Conservation (phyloP, 78 protist species). For the Emiliania huxleyi region DNA sequence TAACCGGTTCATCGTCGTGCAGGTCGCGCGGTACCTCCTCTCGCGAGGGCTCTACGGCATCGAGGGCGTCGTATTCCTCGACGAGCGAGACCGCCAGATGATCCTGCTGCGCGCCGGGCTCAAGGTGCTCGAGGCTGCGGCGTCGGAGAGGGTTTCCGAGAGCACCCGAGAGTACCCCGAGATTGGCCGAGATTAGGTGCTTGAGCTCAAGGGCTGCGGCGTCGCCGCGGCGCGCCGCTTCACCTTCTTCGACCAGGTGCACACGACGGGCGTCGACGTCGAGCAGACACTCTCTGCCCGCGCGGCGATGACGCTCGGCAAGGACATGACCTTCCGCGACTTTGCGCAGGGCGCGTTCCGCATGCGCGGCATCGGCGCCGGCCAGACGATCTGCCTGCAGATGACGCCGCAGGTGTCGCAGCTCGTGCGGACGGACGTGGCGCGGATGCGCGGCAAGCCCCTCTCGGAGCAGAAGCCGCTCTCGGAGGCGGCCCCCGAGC, state of each 20-base stretch:
- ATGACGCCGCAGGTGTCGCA: constrained; percentile 57
- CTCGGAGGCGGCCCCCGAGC: background rate
- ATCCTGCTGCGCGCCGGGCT: constrained; percentile 43
- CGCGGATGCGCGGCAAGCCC: background rate
- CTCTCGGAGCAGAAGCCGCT: background rate
- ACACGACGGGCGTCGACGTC: constrained; percentile 84
- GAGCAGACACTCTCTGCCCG: constrained; percentile 67
- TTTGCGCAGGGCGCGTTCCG: constrained; percentile 80
- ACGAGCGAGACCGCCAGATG: constrained; percentile 61
- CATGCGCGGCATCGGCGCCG: constrained; percentile 80
- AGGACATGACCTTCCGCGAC: constrained; percentile 85
- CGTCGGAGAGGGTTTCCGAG: no score
- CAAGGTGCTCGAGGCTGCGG: background rate
- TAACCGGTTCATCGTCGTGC: constrained; percentile 57
- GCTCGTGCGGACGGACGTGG: background rate
- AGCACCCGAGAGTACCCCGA: constrained; percentile 36
- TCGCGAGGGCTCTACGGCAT: constrained; percentile 26
- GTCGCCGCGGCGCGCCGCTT: constrained; percentile 52
- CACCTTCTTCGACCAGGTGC: constrained; percentile 82
- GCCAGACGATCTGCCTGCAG: constrained; percentile 63
- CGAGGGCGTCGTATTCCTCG: constrained; percentile 66
- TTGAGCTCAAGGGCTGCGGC: constrained; percentile 66
- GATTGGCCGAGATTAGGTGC: constrained; percentile 31
- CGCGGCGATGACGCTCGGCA: constrained; percentile 78
- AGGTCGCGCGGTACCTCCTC: constrained; percentile 45